Percentiles rank a stretch among this genome's conserved stretches.
These are phyloP conservation scores for Paraleonurus japonicus DNA, from an alignment of 257 asterid genomes.

Conservation along the genomic window DNA sequence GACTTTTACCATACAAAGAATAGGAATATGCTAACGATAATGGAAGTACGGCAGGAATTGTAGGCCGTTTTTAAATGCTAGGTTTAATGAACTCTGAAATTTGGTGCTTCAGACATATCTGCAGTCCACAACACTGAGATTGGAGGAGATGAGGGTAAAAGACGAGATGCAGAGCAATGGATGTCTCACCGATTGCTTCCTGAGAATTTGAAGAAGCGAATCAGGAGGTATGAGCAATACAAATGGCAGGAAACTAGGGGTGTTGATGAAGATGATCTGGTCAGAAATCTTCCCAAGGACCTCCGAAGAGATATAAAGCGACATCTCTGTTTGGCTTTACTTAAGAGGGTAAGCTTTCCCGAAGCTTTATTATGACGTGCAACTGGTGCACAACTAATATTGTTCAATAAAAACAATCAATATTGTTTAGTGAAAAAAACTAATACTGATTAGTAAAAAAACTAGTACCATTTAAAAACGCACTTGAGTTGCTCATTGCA, in stretches of 20 bases:
- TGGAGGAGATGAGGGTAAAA: conserved; percentile 93
- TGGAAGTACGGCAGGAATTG: neutral
- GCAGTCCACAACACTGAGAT: conserved; percentile 79
- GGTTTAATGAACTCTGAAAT: conserved; percentile 21
- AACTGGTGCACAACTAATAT: neutral
- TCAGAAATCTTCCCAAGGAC: conserved; percentile 81
- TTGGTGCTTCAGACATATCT: conserved; percentile 68
- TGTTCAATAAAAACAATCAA: no score
- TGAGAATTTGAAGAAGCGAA: conserved; percentile 63
- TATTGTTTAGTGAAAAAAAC: no score
- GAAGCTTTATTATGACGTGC: neutral
- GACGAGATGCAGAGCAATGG: conserved; percentile 98
- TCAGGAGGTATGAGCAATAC: conserved; percentile 82
- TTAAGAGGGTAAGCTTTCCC: conserved; percentile 56
- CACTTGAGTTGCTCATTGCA: neutral
- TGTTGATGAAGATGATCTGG: conserved; percentile 79
- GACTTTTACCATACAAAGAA: neutral
- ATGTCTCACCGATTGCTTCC: conserved; percentile 92
- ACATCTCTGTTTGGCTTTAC: conserved; percentile 85
- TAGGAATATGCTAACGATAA: neutral
- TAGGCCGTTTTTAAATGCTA: no score
- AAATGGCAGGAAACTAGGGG: conserved; percentile 93
- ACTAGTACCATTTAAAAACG: neutral
- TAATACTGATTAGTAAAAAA: neutral
- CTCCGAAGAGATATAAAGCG: conserved; percentile 90